phyloP scores from a whole-genome alignment of 2,329 filamentous ascomycete genomes.

The Sphaerulina musiva region DNA sequence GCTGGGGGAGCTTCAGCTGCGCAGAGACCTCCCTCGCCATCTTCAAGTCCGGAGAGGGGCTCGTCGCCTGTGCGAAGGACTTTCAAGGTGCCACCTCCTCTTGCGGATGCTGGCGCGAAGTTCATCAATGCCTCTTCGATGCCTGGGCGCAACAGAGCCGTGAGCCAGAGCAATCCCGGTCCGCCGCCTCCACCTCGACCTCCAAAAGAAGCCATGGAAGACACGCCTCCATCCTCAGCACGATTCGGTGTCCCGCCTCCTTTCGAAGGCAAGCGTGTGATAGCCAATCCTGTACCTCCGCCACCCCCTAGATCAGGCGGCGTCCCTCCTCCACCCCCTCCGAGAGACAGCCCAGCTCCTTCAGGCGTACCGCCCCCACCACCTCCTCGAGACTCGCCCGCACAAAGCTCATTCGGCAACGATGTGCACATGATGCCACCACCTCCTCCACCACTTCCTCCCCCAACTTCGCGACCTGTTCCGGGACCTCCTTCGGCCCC shows the following conservation, averaged over 20 bases:
- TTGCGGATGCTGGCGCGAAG: slow-evolving; percentile 77
- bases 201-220: slow-evolving; percentile 53
- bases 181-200: slow-evolving; percentile 45
- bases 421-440: slow-evolving; percentile 24
- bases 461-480: slow-evolving; percentile 25
- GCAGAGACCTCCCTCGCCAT: slow-evolving; percentile 46
- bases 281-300: slow-evolving; percentile 61
- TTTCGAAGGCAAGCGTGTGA: slow-evolving; percentile 58
- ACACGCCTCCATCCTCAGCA: slow-evolving; percentile 27
- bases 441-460: slow-evolving; percentile 33
- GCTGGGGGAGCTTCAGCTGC: slow-evolving; percentile 36
- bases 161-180: slow-evolving; percentile 28
- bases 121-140: slow-evolving; percentile 31
- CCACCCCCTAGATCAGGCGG: slow-evolving; percentile 33
- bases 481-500: slow-evolving; percentile 39
- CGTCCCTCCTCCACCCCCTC: slow-evolving; percentile 52
- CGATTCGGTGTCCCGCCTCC: slow-evolving; percentile 74
- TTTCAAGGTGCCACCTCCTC: slow-evolving; percentile 79
- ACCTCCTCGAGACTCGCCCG: slow-evolving; percentile 57
- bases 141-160: slow-evolving; percentile 51
- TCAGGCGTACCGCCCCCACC: slow-evolving; percentile 35
- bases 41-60: slow-evolving; percentile 57
- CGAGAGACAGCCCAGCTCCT: slow-evolving; percentile 34
- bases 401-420: slow-evolving; percentile 38
- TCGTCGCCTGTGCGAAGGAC: slow-evolving; percentile 62